Base-by-base conservation (phyloP, 257 asterid species). In the Scutellaria minor region DNA sequence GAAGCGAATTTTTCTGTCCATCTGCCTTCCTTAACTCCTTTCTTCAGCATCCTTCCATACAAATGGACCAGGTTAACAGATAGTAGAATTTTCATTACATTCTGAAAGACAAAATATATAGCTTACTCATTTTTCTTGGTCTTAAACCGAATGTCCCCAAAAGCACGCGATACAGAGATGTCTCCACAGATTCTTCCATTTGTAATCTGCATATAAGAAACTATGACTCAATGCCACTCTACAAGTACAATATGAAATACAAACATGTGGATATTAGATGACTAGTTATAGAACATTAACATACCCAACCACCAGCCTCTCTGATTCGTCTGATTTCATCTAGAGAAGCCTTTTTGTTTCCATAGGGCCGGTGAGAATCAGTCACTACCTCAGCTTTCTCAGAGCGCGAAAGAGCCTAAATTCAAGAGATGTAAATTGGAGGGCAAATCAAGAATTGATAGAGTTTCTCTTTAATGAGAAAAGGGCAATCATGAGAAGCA, bases 241-340 rank as follows among this genome's bases (percentile, higher is more conserved):
- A 12, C 35, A 22, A 31, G 31, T 61, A 61, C 31, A 51, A 60
- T 22, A 73, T 54, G 62, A 48, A 65, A 14, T 0, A 59, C 15
- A 37, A 58, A 12, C 2, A 31, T 31, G 37, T 31, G 37, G 37
- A 31, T 31, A 31, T 31, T 31, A 2, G 37, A 31, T 31, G 37
- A 5, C 5, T 31, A 3, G 5, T 31, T 3, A 31, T 3, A 31
- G 37, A 31, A 31, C 37, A 31, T 31, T 31, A 68, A 82, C 97
- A 69, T 78, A 94, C 99, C 99, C 98, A 95, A 84, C 99, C 99
- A 70, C 98, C 98, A 24, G 98, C 95, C 77, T 88, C 94, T 71
- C 54, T 74, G 48, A 95, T 86, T 67, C 99, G 81, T 81, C 86
- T 92, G 77, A 95, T 86, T 83, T 95, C 99, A 71, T 87, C 82